These are phyloP conservation scores for Kluyveromyces dobzhanskii DNA, from an alignment of 805 yeast genomes.

Conservation along the genomic window DNA sequence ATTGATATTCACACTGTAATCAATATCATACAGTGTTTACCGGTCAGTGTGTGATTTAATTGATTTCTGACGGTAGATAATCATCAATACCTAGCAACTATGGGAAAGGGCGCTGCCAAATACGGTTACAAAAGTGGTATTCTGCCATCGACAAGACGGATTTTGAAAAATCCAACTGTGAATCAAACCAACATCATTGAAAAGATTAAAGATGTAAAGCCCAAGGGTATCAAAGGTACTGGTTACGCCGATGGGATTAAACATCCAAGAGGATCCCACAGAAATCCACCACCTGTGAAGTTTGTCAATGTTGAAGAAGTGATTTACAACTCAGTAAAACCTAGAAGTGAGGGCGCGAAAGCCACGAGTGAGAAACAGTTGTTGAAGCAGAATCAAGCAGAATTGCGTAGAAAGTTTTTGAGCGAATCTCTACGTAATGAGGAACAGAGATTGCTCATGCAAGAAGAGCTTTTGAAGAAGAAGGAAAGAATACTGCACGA, in stretches of 20 bases:
- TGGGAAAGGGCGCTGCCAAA: slow-evolving; percentile 42
- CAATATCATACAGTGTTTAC: too few species aligned
- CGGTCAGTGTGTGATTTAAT: too few species aligned
- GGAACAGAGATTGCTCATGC: slow-evolving; percentile 37
- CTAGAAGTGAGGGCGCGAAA: slow-evolving; percentile 31
- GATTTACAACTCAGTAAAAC: slow-evolving; percentile 44
- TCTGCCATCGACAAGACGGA: slow-evolving; percentile 68
- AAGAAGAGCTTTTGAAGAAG: slow-evolving; percentile 23
- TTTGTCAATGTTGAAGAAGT: slow-evolving; percentile 53
- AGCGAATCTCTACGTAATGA: slow-evolving; percentile 52
- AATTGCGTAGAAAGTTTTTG: slow-evolving; percentile 64
- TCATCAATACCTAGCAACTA: too few species aligned
- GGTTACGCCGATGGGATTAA: slow-evolving; percentile 69
- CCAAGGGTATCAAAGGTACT: slow-evolving; percentile 33
- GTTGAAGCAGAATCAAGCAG: slow-evolving; percentile 34
- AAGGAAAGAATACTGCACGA: slow-evolving; percentile 31
- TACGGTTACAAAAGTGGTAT: slow-evolving; percentile 65
- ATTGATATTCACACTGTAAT: too few species aligned
- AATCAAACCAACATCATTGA: slow-evolving; percentile 34
- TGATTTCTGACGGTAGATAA: too few species aligned
- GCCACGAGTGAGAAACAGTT: slow-evolving; percentile 21
- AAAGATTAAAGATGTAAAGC: slow-evolving; percentile 37
- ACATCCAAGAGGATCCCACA: slow-evolving; percentile 55
- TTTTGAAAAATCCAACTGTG: slow-evolving; percentile 58
- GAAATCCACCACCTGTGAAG: slow-evolving; percentile 45